phyloP scores from a whole-genome alignment of 2,329 filamentous ascomycete genomes.

The Blumeriella jaapii region DNA sequence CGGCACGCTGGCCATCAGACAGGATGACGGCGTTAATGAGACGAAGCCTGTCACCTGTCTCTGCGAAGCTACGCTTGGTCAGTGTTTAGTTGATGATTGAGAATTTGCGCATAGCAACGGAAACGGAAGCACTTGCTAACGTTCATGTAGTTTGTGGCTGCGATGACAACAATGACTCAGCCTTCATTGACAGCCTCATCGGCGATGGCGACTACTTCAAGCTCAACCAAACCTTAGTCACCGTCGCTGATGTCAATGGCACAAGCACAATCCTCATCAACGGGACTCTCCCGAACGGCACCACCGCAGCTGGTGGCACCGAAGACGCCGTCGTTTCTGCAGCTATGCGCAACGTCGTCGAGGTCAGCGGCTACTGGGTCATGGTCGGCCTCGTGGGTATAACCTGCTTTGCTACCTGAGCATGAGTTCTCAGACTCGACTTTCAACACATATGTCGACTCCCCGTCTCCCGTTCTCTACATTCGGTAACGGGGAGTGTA shows the following conservation, averaged over 20 bases:
- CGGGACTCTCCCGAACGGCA: constrained; percentile 62
- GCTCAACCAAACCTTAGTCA: constrained; percentile 51
- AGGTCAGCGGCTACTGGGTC: constrained; percentile 20
- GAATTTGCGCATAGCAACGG: background rate
- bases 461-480: too few species aligned
- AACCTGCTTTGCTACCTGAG: constrained; percentile 7
- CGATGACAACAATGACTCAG: constrained; percentile 51
- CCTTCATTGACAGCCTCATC: constrained; percentile 50
- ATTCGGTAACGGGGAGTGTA: too few species aligned
- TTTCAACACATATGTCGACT: too few species aligned
- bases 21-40: constrained; percentile 36
- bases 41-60: constrained; percentile 49
- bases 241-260: constrained; percentile 50
- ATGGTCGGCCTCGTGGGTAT: constrained; percentile 22
- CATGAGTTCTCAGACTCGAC: background rate
- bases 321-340: constrained; percentile 22
- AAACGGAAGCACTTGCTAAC: background rate
- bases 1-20: constrained; percentile 25
- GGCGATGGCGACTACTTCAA: constrained; percentile 49
- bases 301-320: constrained; percentile 39
- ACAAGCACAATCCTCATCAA: constrained; percentile 58
- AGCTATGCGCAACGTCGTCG: constrained; percentile 26
- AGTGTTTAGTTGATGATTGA: background rate
- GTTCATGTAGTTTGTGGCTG: constrained; percentile 46
- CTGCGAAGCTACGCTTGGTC: constrained; percentile 37